A percentile compares a stretch with the other conserved stretches of the same genome.
Evolutionary conservation across 768 basidiomycete species (phyloP).

Genomic region (Hericium coralloides): DNA sequence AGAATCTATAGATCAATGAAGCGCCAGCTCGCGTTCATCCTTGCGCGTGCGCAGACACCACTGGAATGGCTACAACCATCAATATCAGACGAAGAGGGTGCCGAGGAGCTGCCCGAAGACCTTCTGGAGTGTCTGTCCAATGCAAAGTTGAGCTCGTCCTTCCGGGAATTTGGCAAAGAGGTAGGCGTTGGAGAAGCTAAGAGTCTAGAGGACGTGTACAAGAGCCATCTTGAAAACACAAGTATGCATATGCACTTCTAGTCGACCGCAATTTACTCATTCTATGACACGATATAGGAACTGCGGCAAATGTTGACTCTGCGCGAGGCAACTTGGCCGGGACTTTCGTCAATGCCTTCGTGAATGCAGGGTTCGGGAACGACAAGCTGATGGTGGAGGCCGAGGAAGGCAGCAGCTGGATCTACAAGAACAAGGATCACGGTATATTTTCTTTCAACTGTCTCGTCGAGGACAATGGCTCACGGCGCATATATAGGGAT

Average conservation of each 20-base stretch:
- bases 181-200: constrained; percentile 84
- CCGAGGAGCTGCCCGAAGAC: constrained; percentile 64
- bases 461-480: neutral
- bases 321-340: constrained; percentile 92
- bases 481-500: constrained; percentile 47
- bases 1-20: constrained; percentile 65
- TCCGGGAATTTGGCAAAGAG: constrained; percentile 91
- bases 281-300: constrained; percentile 32
- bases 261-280: neutral
- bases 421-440: constrained; percentile 99
- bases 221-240: constrained; percentile 87
- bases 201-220: constrained; percentile 95
- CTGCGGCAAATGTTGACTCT: constrained; percentile 78
- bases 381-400: constrained; percentile 98
- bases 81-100: constrained; percentile 33
- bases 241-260: constrained; percentile 34
- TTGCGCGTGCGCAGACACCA: constrained; percentile 88
- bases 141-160: constrained; percentile 70
- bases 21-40: constrained; percentile 87
- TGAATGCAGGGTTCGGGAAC: constrained; percentile 97
- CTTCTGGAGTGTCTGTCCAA: constrained; percentile 84
- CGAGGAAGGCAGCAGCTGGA: constrained; percentile 95
- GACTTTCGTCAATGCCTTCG: constrained; percentile 97
- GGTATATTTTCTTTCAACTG: constrained; percentile 36
- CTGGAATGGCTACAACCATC: constrained; percentile 78